These are phyloP conservation scores for Botrytis squamosa DNA, from an alignment of 2,329 filamentous ascomycete genomes.

Conservation along the genomic window DNA sequence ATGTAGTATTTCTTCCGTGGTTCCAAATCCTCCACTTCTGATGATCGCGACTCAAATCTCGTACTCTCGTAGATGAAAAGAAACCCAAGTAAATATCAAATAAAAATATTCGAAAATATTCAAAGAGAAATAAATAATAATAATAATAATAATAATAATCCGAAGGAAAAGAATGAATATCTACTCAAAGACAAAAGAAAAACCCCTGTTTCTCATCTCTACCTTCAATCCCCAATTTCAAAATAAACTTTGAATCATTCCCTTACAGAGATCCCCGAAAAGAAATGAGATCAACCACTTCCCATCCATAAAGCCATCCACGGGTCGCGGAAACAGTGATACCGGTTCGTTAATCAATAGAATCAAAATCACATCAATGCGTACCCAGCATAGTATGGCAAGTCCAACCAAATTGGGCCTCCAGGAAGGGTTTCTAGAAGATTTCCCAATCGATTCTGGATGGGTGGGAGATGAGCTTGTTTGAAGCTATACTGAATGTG, in stretches of 20 bases:
- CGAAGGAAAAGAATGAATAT: not conserved
- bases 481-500: not conserved
- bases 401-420: not conserved
- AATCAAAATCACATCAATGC: conserved; percentile 1
- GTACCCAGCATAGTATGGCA: not conserved
- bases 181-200: not conserved
- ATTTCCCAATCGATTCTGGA: not conserved
- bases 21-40: not conserved
- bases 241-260: conserved; percentile 2
- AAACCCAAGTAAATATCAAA: not conserved
- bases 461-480: not conserved
- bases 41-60: not conserved
- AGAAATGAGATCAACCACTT: conserved; percentile 5
- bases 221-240: not conserved
- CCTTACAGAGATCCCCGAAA: not conserved
- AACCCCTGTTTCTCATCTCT: not conserved
- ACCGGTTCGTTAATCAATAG: conserved; percentile 1
- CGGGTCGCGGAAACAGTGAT: not conserved
- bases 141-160: not conserved
- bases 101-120: not conserved
- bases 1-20: not conserved
- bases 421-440: not conserved
- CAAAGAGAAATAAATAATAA: too few species aligned
- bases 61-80: not conserved
- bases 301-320: not conserved